Evolutionary conservation across 768 basidiomycete genomes (phyloP).

Genomic region (Mycena galopus): DNA sequence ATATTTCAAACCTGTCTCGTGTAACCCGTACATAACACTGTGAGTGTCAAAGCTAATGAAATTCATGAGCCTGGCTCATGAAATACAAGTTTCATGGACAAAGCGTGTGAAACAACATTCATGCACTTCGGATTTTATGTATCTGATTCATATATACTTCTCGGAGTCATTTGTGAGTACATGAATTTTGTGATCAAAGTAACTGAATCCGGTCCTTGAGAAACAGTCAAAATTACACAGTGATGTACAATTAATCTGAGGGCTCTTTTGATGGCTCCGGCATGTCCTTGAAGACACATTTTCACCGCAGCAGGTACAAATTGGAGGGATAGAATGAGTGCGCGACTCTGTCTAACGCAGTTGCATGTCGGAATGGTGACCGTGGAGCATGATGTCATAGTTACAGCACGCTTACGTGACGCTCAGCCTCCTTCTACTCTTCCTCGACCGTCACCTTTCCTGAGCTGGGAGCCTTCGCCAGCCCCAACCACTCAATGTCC

Average conservation of each 20-base stretch:
- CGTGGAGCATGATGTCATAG: conserved; percentile 2
- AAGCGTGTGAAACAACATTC: too few relatives aligned
- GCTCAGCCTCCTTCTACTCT: neutral
- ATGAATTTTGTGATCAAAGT: conserved; percentile 44
- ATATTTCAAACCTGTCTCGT: conserved; percentile 82
- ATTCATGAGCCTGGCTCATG: too few relatives aligned
- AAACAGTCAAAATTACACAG: too few relatives aligned
- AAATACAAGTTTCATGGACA: too few relatives aligned
- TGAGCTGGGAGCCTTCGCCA: neutral
- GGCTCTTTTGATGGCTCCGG: neutral
- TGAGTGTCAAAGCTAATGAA: too few relatives aligned
- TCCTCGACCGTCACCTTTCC: neutral
- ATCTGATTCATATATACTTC: conserved; percentile 11
- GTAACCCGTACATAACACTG: too few relatives aligned
- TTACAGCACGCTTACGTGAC: neutral
- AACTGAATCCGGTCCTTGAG: too few relatives aligned
- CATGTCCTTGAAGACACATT: neutral
- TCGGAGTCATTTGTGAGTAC: conserved; percentile 42
- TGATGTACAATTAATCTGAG: too few relatives aligned
- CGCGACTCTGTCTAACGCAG: neutral
- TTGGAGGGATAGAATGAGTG: neutral
- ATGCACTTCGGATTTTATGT: too few relatives aligned
- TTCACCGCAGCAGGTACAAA: conserved; percentile 6
- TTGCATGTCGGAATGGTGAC: neutral
- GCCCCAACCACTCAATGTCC: neutral